Percentiles rank a stretch among this genome's conserved stretches.
Evolutionary conservation across 495 filamentous ascomycete genomes (phyloP).

Genomic region (Annulohypoxylon moriforme): DNA sequence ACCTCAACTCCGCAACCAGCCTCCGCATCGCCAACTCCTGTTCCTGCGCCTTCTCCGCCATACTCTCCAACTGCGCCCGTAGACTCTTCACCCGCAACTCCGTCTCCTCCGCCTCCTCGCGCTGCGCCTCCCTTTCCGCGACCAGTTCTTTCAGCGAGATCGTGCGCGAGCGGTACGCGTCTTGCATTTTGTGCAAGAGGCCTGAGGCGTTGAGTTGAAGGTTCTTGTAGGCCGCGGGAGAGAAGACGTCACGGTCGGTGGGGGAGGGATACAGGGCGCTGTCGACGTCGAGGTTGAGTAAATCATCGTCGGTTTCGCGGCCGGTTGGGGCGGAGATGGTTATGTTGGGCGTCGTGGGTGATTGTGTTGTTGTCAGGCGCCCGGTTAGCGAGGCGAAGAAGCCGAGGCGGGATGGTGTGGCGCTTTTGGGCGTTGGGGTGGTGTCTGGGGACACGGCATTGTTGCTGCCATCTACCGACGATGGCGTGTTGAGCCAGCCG

Average conservation of each 20-base stretch:
- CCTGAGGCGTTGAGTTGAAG: slow-evolving; percentile 74
- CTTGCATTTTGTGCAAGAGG: slow-evolving; percentile 73
- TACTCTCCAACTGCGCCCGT: slow-evolving; percentile 79
- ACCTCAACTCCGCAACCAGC: slow-evolving; percentile 71
- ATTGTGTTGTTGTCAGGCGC: slow-evolving; percentile 51
- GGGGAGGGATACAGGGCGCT: slow-evolving; percentile 70
- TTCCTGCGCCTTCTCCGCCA: slow-evolving; percentile 73
- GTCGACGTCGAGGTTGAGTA: slow-evolving; percentile 72
- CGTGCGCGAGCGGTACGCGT: slow-evolving; percentile 74
- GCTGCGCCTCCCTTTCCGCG: slow-evolving; percentile 71
- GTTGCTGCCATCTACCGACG: slow-evolving; percentile 36
- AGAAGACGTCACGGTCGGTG: slow-evolving; percentile 61
- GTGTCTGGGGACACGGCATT: slow-evolving; percentile 37
- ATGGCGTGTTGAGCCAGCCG: slow-evolving; percentile 50
- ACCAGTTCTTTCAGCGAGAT: slow-evolving; percentile 67
- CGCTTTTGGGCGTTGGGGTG: slow-evolving; percentile 54
- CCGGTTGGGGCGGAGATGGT: slow-evolving; percentile 20
- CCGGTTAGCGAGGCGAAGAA: slow-evolving; percentile 54
- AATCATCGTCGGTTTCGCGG: slow-evolving; percentile 64
- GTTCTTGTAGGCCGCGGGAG: slow-evolving; percentile 75
- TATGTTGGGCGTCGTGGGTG: slow-evolving; percentile 14
- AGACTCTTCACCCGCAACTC: slow-evolving; percentile 72
- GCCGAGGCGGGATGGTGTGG: slow-evolving; percentile 54
- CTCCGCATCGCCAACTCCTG: slow-evolving; percentile 73
- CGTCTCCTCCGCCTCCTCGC: slow-evolving; percentile 81